phyloP scores from a whole-genome alignment of 2,329 filamentous ascomycete species.

The Dryadomyces quercivorus region DNA sequence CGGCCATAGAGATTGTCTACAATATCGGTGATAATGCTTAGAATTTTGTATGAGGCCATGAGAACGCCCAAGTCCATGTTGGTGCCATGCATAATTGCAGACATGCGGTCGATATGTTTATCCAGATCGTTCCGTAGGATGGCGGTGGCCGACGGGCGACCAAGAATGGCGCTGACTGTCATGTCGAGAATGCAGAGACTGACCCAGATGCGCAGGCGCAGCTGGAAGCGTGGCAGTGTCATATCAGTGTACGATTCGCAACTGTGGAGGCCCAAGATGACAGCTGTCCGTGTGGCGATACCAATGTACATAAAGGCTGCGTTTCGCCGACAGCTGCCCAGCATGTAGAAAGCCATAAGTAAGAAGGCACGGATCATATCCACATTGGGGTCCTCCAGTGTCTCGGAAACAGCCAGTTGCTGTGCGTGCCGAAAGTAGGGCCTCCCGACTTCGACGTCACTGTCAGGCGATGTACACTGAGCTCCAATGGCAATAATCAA shows the following conservation, averaged over 20 bases:
- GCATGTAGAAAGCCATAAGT: constrained; percentile 47
- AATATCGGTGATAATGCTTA: constrained; percentile 31
- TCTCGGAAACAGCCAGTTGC: constrained; percentile 18
- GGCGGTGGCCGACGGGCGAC: constrained; percentile 25
- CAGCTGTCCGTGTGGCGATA: constrained; percentile 42
- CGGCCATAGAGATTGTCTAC: constrained; percentile 25
- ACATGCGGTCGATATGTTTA: not conserved
- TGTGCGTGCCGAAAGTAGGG: constrained; percentile 2
- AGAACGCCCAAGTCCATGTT: constrained; percentile 17
- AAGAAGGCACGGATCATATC: constrained; percentile 39
- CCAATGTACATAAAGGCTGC: constrained; percentile 52
- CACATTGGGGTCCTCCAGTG: constrained; percentile 40
- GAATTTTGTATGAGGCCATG: constrained; percentile 27
- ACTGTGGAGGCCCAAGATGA: constrained; percentile 41
- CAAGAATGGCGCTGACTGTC: constrained; percentile 34
- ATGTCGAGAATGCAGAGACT: constrained; percentile 34
- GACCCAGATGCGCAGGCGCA: constrained; percentile 28
- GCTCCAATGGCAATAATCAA: constrained; percentile 13
- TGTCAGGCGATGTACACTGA: constrained; percentile 7
- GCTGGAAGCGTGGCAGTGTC: constrained; percentile 1
- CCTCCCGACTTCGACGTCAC: not conserved
- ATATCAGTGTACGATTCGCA: constrained; percentile 7
- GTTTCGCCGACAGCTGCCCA: constrained; percentile 44
- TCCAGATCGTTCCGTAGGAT: constrained; percentile 18
- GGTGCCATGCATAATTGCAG: not conserved